Conservation (phyloP, 2,329 filamentous ascomycete genomes). For the Aspergillus sp. region DNA sequence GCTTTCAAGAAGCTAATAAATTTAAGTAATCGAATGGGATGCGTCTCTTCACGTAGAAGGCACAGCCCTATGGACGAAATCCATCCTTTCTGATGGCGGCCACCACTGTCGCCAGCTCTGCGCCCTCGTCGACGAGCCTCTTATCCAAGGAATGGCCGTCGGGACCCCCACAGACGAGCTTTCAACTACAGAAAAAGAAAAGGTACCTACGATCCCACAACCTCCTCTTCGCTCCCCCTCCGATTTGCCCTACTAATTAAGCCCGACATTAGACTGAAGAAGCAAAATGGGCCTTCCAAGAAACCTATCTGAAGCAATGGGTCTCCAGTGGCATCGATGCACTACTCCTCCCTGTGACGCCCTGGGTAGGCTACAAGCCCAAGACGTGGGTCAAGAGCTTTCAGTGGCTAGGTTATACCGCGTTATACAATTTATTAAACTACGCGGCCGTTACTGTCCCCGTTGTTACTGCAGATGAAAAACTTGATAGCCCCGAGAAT, state of each 20-base stretch:
- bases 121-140: constrained; percentile 27
- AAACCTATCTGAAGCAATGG: constrained; percentile 26
- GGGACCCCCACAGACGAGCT: constrained; percentile 28
- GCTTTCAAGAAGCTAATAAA: not conserved
- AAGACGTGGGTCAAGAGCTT: constrained; percentile 31
- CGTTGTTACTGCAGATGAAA: constrained; percentile 46
- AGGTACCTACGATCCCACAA: constrained; percentile 10
- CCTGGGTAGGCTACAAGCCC: constrained; percentile 30
- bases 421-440: constrained; percentile 37
- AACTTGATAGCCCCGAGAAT: constrained; percentile 25
- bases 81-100: constrained; percentile 33
- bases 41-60: constrained; percentile 25
- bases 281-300: constrained; percentile 22
- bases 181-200: constrained; percentile 20
- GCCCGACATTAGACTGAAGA: constrained; percentile 17
- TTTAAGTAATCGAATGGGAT: constrained; percentile 30
- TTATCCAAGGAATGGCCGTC: constrained; percentile 35
- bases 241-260: not conserved
- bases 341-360: constrained; percentile 29
- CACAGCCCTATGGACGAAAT: constrained; percentile 31
- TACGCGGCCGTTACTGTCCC: constrained; percentile 35
- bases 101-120: constrained; percentile 26
- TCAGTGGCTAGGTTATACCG: constrained; percentile 37
- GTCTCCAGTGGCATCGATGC: constrained; percentile 28
- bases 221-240: too few relatives aligned